Conservation (phyloP, 2,329 filamentous ascomycete genomes). For the Botryotinia narcissicola region DNA sequence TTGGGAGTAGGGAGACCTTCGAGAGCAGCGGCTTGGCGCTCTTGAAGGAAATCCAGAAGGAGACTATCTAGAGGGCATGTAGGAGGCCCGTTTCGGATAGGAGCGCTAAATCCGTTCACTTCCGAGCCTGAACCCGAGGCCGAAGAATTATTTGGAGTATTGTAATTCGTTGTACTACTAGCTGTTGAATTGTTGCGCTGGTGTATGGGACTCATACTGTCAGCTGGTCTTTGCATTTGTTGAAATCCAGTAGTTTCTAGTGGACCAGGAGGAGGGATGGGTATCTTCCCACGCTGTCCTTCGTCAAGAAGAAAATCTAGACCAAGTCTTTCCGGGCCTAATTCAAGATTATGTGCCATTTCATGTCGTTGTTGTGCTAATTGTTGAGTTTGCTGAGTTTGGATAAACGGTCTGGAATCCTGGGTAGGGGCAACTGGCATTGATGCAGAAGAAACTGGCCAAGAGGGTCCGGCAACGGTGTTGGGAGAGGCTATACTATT, state of each 20-base stretch:
- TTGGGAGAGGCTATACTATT: constrained; percentile 43
- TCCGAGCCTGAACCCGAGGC: constrained; percentile 33
- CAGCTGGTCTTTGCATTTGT: constrained; percentile 21
- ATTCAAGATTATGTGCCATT: constrained; percentile 54
- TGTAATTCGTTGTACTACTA: constrained; percentile 30
- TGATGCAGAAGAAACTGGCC: constrained; percentile 35
- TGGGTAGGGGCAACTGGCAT: constrained; percentile 32
- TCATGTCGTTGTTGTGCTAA: constrained; percentile 48
- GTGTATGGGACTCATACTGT: constrained; percentile 27
- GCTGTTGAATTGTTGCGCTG: constrained; percentile 31
- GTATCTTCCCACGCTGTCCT: constrained; percentile 53
- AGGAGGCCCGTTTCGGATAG: constrained; percentile 59
- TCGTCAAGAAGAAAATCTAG: constrained; percentile 71
- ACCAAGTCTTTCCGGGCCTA: constrained; percentile 65
- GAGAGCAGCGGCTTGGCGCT: constrained; percentile 63
- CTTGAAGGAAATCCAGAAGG: constrained; percentile 74
- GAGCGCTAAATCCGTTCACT: constrained; percentile 29
- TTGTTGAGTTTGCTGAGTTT: constrained; percentile 38
- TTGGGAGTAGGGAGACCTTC: constrained; percentile 63
- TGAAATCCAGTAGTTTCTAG: constrained; percentile 40
- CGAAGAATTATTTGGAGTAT: constrained; percentile 26
- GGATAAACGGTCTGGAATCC: constrained; percentile 28
- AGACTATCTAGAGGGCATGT: constrained; percentile 77
- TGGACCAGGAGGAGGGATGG: constrained; percentile 41
- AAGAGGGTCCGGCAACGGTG: constrained; percentile 34